These are phyloP conservation scores for Phellinidium pouzarii DNA, from an alignment of 1,284 basidiomycete genomes.

Conservation along the genomic window DNA sequence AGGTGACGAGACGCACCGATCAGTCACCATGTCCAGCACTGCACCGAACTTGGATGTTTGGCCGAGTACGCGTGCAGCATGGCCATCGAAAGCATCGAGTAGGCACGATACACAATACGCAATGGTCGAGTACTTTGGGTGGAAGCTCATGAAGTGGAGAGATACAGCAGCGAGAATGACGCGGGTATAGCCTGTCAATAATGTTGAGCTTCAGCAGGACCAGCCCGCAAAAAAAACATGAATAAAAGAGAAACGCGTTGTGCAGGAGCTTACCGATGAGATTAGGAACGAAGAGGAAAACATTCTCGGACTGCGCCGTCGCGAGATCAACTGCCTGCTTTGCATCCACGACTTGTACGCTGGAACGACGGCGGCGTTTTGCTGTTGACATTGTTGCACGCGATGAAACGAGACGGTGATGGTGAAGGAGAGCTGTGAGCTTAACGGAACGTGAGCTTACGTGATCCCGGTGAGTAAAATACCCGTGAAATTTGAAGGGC, in stretches of 20 bases:
- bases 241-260: slow-evolving; percentile 6
- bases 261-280: slow-evolving; percentile 69
- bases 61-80: slow-evolving; percentile 82
- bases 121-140: slow-evolving; percentile 89
- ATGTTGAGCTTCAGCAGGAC: slow-evolving; percentile 2
- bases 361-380: slow-evolving; percentile 21
- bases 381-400: not conserved
- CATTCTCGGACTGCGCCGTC: slow-evolving; percentile 85
- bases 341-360: slow-evolving; percentile 67
- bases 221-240: not conserved
- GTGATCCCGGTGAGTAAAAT: no score
- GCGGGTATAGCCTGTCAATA: slow-evolving; percentile 73
- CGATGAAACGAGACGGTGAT: not conserved
- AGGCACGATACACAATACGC: slow-evolving; percentile 91
- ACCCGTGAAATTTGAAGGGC: no score
- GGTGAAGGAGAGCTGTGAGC: not conserved
- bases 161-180: slow-evolving; percentile 88
- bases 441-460: no score
- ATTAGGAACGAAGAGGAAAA: slow-evolving; percentile 95
- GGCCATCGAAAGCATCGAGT: slow-evolving; percentile 93
- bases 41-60: slow-evolving; percentile 97
- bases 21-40: slow-evolving; percentile 99
- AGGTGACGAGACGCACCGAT: slow-evolving; percentile 55
- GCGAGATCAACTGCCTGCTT: slow-evolving; percentile 77
- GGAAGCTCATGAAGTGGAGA: slow-evolving; percentile 90